Percentiles rank a stretch among this genome's conserved stretches.
These are phyloP conservation scores for Ceriops decandra DNA, from an alignment of 345 rosid genomes.

Conservation along the genomic window DNA sequence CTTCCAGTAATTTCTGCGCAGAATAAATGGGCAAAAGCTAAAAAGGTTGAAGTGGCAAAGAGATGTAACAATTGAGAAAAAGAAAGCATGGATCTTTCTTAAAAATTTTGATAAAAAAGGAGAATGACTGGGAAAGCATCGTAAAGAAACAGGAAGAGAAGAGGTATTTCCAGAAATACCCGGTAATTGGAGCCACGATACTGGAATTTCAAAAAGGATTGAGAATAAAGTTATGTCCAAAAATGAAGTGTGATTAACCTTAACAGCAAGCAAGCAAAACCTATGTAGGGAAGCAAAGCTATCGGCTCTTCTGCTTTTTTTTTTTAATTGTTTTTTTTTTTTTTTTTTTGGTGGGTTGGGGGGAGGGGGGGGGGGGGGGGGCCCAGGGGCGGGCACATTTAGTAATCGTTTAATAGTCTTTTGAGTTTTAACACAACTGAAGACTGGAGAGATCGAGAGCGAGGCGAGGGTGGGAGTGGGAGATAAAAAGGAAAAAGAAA, in stretches of 20 bases:
- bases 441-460: no score
- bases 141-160: slow-evolving; percentile 11
- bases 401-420: no score
- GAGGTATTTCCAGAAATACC: not conserved
- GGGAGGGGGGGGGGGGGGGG: no score
- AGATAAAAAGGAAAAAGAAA: no score
- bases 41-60: no score
- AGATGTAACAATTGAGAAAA: not conserved
- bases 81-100: slow-evolving; percentile 37
- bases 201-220: slow-evolving; percentile 16
- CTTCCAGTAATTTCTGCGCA: slow-evolving; percentile 37
- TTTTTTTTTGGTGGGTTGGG: no score
- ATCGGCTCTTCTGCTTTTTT: not conserved
- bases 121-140: slow-evolving; percentile 7
- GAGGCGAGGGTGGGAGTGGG: no score
- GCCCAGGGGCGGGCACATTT: no score
- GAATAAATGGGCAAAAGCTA: slow-evolving; percentile 3
- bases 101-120: slow-evolving; percentile 18
- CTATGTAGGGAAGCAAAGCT: slow-evolving; percentile 14
- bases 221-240: slow-evolving; percentile 41
- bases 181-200: not conserved
- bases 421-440: no score
- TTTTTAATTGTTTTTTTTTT: no score
- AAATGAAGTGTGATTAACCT: not conserved
- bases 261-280: not conserved